Evolutionary conservation across 1,284 basidiomycete genomes (phyloP), one percentile per base, ranked within the genome.

Genomic region (Ceratobasidium sp.): DNA sequence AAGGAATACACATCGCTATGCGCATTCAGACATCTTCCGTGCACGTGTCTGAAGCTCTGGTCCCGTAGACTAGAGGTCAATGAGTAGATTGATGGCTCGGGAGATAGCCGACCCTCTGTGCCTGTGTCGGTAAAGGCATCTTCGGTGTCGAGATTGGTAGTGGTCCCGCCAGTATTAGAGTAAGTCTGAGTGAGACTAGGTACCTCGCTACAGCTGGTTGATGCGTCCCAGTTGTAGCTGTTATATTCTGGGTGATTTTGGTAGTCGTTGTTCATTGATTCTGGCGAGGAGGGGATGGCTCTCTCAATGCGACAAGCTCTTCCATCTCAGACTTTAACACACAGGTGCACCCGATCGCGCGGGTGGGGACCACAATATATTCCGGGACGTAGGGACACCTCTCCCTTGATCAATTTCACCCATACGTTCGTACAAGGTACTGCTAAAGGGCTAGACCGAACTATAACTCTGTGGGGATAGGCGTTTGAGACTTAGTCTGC

Each of bases 1-100:
- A 93, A 81, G 41, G 84, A 85, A 78, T 92, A 92, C 3, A 92
- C 85, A 58, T 92, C 89, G 0, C 91, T 92, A 74, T 90, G 90
- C 75, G 88, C 91, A 80, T 92, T 92, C 58, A 92, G 78, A 28
- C 83, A 84, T 41, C 91, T 83, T 0, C 91, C 91, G 74, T 86
- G 89, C 76, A 92, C 90, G 45, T 87, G 83, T 59, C 84, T 85
- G 79, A 87, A 89, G 0, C 86, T 84, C 46, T 85, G 83, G 14
- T 83, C 85, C 28, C 85, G 86, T 53, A 59, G 34, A n/a, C 64
- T 67, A 5, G 48, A 34, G 1, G 69, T 71, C 26, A 71, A 55
- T 2, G 69, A 71, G 41, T 71, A 71, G 39, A 71, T 4, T 3
- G 69, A 71, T 10, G 69, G 69, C 12, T 55, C 46, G 18, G 69